phyloP scores from a whole-genome alignment of 345 rosid genomes.

The Camelina neglecta region DNA sequence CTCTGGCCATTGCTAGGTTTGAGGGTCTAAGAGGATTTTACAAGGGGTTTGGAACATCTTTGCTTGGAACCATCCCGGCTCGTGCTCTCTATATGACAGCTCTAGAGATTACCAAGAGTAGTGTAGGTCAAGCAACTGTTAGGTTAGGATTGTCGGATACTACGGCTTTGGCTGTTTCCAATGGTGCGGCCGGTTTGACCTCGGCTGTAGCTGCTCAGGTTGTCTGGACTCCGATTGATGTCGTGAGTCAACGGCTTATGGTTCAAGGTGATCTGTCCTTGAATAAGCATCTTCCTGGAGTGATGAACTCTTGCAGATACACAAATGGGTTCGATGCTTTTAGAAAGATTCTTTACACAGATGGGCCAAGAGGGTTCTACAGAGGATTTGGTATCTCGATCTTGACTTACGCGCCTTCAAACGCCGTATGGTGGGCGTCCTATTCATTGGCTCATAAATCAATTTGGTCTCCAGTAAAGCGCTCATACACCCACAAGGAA shows the following conservation, averaged over 20 bases:
- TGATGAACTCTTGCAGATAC: conserved; percentile 50
- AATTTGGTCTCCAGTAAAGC: conserved; percentile 66
- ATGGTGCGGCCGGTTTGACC: conserved; percentile 85
- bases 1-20: conserved; percentile 59
- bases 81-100: conserved; percentile 94
- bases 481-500: conserved; percentile 41
- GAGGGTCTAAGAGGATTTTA: conserved; percentile 88
- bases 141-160: conserved; percentile 80
- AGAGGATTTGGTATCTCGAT: conserved; percentile 89
- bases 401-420: conserved; percentile 87
- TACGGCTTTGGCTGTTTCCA: conserved; percentile 65
- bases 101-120: conserved; percentile 83
- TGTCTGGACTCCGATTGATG: conserved; percentile 91
- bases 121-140: conserved; percentile 69
- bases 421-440: conserved; percentile 90
- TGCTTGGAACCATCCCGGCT: conserved; percentile 91
- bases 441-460: conserved; percentile 70
- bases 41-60: conserved; percentile 86
- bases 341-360: conserved; percentile 61
- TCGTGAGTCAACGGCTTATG: conserved; percentile 94
- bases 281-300: conserved; percentile 46
- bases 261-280: conserved; percentile 60
- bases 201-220: conserved; percentile 93
- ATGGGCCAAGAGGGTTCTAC: conserved; percentile 78
- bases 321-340: conserved; percentile 76